Percentiles rank a stretch among this genome's conserved stretches.
Conservation (phyloP, 1,284 basidiomycete species). For the Heterobasidion occidentale region DNA sequence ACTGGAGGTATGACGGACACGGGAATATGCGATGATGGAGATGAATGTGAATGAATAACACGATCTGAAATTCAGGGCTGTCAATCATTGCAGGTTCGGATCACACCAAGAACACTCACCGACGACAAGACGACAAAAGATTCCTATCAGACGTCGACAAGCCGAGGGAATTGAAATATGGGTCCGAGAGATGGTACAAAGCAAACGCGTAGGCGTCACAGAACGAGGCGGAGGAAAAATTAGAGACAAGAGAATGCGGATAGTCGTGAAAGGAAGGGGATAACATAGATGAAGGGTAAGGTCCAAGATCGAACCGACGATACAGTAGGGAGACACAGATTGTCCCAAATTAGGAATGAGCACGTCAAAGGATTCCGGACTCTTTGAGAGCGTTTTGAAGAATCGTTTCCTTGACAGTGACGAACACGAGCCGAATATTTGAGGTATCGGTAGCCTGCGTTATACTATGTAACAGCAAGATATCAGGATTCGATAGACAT, state of each 20-base stretch:
- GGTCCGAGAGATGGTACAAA: too few species aligned
- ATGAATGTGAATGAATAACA: background rate
- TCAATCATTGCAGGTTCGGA: background rate
- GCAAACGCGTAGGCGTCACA: background rate
- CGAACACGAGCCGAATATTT: constrained; percentile 88
- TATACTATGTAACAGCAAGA: constrained; percentile 34
- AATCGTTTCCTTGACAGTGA: constrained; percentile 97
- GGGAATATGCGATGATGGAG: background rate
- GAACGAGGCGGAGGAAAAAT: background rate
- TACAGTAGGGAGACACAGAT: background rate
- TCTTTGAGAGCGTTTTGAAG: constrained; percentile 83
- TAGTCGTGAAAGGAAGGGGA: background rate
- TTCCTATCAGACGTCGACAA: background rate
- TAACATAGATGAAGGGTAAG: background rate
- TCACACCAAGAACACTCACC: background rate
- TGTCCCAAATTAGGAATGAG: background rate
- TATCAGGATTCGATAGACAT: background rate
- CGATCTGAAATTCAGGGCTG: background rate
- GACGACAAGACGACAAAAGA: background rate
- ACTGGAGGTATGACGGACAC: background rate
- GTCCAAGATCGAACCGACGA: background rate
- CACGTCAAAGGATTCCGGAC: constrained; percentile 59
- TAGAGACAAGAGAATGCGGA: background rate
- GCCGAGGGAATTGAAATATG: too few species aligned
- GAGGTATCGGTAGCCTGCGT: constrained; percentile 78